These are phyloP conservation scores for Coffea eugenioides DNA, from an alignment of 257 asterid genomes.

Conservation along the genomic window DNA sequence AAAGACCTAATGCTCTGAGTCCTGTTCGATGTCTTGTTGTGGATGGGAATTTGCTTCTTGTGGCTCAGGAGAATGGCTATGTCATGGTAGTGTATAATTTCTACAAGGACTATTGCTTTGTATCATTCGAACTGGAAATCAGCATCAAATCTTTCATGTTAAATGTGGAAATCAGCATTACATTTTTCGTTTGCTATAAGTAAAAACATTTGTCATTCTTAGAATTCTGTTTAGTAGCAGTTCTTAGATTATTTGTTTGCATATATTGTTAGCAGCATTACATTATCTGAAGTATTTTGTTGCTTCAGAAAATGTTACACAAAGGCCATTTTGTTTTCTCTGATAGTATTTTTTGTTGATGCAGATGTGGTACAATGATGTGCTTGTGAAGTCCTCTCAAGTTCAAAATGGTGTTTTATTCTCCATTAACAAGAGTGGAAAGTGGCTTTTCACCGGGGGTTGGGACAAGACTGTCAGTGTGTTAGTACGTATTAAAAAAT, in stretches of 20 bases:
- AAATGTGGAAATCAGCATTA: background rate
- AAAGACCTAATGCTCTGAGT: constrained; percentile 35
- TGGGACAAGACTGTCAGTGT: constrained; percentile 69
- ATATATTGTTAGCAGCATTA: background rate
- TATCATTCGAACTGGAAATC: background rate
- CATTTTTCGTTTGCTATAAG: background rate
- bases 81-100: constrained; percentile 40
- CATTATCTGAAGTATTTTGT: background rate
- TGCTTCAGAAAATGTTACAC: background rate
- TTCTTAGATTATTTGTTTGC: background rate
- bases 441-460: constrained; percentile 77
- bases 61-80: constrained; percentile 68
- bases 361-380: constrained; percentile 68
- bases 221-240: no score
- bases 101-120: background rate
- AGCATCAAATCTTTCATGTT: no score
- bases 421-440: constrained; percentile 57
- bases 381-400: constrained; percentile 49
- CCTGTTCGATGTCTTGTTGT: constrained; percentile 64
- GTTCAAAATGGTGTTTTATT: constrained; percentile 64
- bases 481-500: constrained; percentile 40
- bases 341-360: constrained; percentile 2
- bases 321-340: background rate
- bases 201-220: background rate
- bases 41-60: constrained; percentile 51